Base-by-base conservation (phyloP, 805 yeast genomes). In the Zygoascus biomembranicola region DNA sequence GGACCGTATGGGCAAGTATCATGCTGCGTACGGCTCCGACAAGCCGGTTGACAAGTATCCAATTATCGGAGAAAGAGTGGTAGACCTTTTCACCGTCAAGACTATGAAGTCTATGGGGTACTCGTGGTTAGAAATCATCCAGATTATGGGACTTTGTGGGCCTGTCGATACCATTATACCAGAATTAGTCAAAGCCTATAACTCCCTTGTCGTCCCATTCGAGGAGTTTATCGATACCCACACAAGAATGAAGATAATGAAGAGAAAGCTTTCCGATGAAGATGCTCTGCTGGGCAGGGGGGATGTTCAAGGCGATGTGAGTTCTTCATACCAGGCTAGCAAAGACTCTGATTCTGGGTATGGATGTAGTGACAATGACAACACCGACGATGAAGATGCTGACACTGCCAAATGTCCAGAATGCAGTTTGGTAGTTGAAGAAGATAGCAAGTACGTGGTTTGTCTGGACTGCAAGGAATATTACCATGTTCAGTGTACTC, bases 401-500 rank as follows among this genome's bases (percentile, higher is more conserved):
- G 41, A 28, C 14, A 41, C 11, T 32, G 49, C 49, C 19, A 32
- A 16, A n/a, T 46, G 49, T 32, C 20, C 26, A 14, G 26, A 46
- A 13, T 46, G 49, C 41, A 10, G 19, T 31, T 9, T 16, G 20
- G 42, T 32, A 13, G 26, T 46, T n/a, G 41, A 31, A 11, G 49
- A 46, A 32, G 26, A 32, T n/a, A 11, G 41, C 23, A 32, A 46
- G 18, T 46, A 46, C 14, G 8, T 26, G 18, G 32, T 13, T 8
- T 46, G 49, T 18, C 26, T 2, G 10, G 49, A 46, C 23, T 46
- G 49, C 23, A 46, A 32, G 32, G 52, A 46, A 14, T 46, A 46
- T 32, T 46, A 14, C 14, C 54, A 55, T 57, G 59, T 20, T 57
- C 32, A 55, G 2, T 90, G 97, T 66, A 87, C 83, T 60, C 85